phyloP scores from a whole-genome alignment of 768 basidiomycete species.

The Termitomyces sp. region DNA sequence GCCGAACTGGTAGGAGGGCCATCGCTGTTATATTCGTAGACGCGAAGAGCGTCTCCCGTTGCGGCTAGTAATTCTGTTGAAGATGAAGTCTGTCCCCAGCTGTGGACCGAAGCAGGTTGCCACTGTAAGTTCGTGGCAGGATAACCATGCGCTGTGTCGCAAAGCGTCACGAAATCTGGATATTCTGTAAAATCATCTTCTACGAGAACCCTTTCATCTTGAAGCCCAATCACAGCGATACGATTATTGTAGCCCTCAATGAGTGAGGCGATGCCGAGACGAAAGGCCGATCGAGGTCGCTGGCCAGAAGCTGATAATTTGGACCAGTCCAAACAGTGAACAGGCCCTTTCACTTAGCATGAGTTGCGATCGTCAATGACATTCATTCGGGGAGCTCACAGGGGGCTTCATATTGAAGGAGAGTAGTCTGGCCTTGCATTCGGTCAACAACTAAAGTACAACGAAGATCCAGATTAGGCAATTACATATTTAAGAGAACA shows the following conservation, averaged over 20 bases:
- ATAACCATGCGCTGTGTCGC: slow-evolving; percentile 82
- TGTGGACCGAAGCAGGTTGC: slow-evolving; percentile 72
- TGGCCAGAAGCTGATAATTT: slow-evolving; percentile 74
- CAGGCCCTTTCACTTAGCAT: slow-evolving; percentile 58
- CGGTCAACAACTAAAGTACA: not conserved
- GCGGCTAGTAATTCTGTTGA: slow-evolving; percentile 85
- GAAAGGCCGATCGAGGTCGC: slow-evolving; percentile 73
- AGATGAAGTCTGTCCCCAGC: slow-evolving; percentile 65
- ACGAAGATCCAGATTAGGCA: slow-evolving; percentile 4
- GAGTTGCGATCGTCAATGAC: slow-evolving; percentile 3
- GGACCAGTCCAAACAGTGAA: slow-evolving; percentile 86
- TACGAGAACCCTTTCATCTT: slow-evolving; percentile 83
- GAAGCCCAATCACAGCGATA: slow-evolving; percentile 72
- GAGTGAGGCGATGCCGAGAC: slow-evolving; percentile 82
- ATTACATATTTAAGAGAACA: not conserved
- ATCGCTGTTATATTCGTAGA: slow-evolving; percentile 86
- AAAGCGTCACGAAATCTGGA: slow-evolving; percentile 82
- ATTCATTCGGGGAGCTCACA: slow-evolving; percentile 44
- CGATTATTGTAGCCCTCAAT: slow-evolving; percentile 80
- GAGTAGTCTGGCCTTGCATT: slow-evolving; percentile 61
- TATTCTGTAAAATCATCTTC: slow-evolving; percentile 82
- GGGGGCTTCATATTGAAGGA: slow-evolving; percentile 81
- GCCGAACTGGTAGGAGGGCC: slow-evolving; percentile 48
- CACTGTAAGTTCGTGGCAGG: slow-evolving; percentile 92
- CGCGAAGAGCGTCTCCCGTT: slow-evolving; percentile 86